These are phyloP conservation scores for Ceratocystis eucalypticola DNA, from an alignment of 2,329 filamentous ascomycete genomes.

Conservation along the genomic window DNA sequence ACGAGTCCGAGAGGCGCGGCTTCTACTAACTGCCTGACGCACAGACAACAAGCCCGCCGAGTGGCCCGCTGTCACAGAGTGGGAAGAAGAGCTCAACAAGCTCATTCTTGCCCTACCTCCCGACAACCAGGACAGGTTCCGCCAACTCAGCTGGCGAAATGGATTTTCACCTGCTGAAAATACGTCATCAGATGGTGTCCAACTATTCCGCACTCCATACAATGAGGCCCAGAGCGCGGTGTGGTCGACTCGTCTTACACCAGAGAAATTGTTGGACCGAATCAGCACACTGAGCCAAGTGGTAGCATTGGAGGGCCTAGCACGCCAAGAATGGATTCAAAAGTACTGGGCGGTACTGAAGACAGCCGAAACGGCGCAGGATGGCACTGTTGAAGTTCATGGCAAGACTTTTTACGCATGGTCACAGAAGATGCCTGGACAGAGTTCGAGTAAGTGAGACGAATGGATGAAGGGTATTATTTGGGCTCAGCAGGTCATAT, in stretches of 20 bases:
- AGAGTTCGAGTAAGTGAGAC: not conserved
- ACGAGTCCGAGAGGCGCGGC: not conserved
- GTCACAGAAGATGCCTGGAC: constrained; percentile 36
- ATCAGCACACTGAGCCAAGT: constrained; percentile 56
- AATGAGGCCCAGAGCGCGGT: constrained; percentile 41
- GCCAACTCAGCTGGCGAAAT: constrained; percentile 48
- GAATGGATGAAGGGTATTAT: not conserved
- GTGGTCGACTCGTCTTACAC: constrained; percentile 45
- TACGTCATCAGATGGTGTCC: constrained; percentile 22
- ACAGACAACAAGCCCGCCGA: constrained; percentile 49
- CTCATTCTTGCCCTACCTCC: constrained; percentile 38
- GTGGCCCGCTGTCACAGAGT: constrained; percentile 43
- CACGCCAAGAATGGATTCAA: constrained; percentile 35
- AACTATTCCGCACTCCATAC: constrained; percentile 47
- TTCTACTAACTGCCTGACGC: not conserved
- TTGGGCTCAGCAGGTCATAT: not conserved
- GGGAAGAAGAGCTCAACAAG: constrained; percentile 50
- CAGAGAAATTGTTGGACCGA: constrained; percentile 49
- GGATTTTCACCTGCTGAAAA: constrained; percentile 49
- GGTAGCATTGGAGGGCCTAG: constrained; percentile 40
- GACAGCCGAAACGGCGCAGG: constrained; percentile 42
- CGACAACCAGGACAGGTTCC: constrained; percentile 51
- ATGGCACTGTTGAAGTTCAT: constrained; percentile 50
- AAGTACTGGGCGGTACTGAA: constrained; percentile 42
- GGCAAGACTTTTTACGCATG: constrained; percentile 50